phyloP scores from a whole-genome alignment of 495 filamentous ascomycete genomes.

The Podospora pseudoanserina region DNA sequence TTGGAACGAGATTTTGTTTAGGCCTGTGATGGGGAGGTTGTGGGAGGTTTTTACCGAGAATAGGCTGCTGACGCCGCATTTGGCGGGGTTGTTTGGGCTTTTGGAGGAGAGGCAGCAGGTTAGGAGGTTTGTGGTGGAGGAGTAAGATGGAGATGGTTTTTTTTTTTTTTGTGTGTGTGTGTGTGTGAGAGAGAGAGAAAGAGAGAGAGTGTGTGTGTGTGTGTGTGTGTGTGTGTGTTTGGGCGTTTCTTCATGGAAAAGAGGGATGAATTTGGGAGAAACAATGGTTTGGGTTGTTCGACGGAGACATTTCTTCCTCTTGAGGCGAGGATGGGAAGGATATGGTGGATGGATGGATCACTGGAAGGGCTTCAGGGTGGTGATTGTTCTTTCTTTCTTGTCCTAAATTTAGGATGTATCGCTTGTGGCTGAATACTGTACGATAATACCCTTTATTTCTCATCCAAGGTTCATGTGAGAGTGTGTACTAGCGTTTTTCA shows the following conservation, averaged over 20 bases:
- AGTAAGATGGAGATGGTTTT: background rate
- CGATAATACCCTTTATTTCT: slow-evolving; percentile 20
- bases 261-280: too few species aligned
- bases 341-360: background rate
- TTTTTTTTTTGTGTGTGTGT: too few species aligned
- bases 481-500: background rate
- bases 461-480: background rate
- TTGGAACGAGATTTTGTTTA: slow-evolving; percentile 51
- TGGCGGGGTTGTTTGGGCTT: slow-evolving; percentile 30
- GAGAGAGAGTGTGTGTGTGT: too few species aligned
- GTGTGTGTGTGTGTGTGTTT: too few species aligned
- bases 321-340: background rate
- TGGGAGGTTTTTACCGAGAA: slow-evolving; percentile 56
- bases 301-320: too few species aligned
- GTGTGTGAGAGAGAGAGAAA: too few species aligned
- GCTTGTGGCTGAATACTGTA: slow-evolving; percentile 4
- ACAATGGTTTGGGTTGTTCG: too few species aligned
- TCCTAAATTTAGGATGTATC: background rate
- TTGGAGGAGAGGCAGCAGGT: slow-evolving; percentile 15
- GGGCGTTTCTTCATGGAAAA: too few species aligned
- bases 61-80: slow-evolving; percentile 38
- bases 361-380: background rate
- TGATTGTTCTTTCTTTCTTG: background rate
- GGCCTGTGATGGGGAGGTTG: slow-evolving; percentile 45
- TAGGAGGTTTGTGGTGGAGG: background rate